A percentile compares a stretch with the other conserved stretches of the same genome.
Conservation (phyloP, 345 rosid genomes). For the Gossypium mustelinum region DNA sequence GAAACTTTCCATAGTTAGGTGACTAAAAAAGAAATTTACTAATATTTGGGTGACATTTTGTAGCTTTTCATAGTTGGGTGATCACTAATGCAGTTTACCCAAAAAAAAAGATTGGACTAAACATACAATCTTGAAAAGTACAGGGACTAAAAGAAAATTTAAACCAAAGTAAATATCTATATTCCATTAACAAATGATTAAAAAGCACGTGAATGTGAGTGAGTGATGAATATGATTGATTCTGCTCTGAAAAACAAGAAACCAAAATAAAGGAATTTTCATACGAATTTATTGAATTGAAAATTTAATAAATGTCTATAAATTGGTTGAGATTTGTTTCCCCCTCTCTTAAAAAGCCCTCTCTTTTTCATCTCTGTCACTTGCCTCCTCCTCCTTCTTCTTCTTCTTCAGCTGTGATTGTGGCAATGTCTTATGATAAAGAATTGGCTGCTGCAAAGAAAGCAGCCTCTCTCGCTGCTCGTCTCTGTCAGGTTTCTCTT, state of each 20-base stretch:
- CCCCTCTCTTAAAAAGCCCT: conserved; percentile 18
- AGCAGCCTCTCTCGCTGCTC: conserved; percentile 84
- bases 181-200: neutral
- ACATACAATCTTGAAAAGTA: too few species aligned
- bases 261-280: neutral
- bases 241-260: neutral
- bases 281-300: neutral
- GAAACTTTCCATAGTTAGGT: too few species aligned
- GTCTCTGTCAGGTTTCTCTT: conserved; percentile 69
- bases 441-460: conserved; percentile 90
- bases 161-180: too few species aligned
- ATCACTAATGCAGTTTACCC: too few species aligned
- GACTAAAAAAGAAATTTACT: too few species aligned
- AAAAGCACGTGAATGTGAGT: too few species aligned
- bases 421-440: conserved; percentile 63
- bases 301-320: conserved; percentile 24
- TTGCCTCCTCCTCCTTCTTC: neutral
- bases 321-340: conserved; percentile 27
- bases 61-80: too few species aligned
- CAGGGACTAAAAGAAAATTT: too few species aligned
- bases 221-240: neutral
- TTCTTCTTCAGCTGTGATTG: conserved; percentile 22
- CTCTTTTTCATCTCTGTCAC: conserved; percentile 5
- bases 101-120: too few species aligned
- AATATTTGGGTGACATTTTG: too few species aligned